Base-by-base conservation (phyloP, 2,329 filamentous ascomycete genomes). In the Monosporascus sp. region DNA sequence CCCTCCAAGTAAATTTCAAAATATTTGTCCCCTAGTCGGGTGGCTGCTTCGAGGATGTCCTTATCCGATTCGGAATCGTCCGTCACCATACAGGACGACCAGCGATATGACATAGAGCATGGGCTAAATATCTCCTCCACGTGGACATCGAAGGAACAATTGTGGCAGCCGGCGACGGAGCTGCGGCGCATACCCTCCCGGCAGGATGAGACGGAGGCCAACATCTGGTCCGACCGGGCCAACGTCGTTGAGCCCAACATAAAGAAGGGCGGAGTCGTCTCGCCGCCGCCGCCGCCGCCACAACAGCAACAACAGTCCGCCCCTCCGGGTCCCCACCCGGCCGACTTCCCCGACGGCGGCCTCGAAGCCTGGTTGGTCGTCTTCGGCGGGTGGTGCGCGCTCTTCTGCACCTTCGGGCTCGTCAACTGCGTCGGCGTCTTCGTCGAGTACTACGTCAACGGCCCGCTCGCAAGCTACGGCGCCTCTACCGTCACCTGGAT, bases 331-430 rank as follows among this genome's bases (percentile, higher is more conserved):
- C 65, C 72, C 55, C 72, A 71, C 51, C 75, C 78, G 7, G 67
- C 68, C n/a, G 78, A 80, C 57, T 84, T 83, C 53, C 82, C 82
- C 1, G 82, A 86, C 60, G 82, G 82, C 41, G 82, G 82, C 2
- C 45, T 64, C 3, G 68, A 78, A 56, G 83, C 84, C 8, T 85
- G 82, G 80, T 70, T 81, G 8, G 77, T 78, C 2, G 81, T 86
- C 4, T 64, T 74, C 22, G 75, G 75, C 35, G 74, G 72, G 3
- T 77, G 70, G 66, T 66, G 66, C 51, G 64, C 65, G 7, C 58
- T 73, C 6, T 73, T 73, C 57, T 69, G 66, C 59, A 70, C 68
- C 7, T 74, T 73, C 55, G 72, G 72, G 6, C 60, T 72, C 17
- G 53, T 71, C 59, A 73, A 71, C 62, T 72, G 71, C 60, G 67